A percentile compares a stretch with the other conserved stretches of the same genome.
Conservation (phyloP, 805 yeast species). For the Brettanomyces naardenensis region DNA sequence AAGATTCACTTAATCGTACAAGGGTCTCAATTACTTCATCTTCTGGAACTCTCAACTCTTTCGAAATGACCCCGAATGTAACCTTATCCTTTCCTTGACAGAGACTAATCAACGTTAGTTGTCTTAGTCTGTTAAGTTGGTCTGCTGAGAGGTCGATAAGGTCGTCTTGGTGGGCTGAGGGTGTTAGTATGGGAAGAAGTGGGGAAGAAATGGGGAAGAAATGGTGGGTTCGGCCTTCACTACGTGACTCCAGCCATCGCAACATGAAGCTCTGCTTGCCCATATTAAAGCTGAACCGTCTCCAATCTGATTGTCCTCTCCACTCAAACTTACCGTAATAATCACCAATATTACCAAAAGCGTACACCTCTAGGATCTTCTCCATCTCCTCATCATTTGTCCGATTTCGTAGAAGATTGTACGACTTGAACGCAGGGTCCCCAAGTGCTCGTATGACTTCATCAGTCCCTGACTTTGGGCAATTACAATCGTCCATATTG, state of each 20-base stretch:
- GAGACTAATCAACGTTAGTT: constrained; percentile 5
- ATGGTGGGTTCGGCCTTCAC: no score
- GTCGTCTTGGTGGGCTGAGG: neutral
- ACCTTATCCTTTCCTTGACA: constrained; percentile 3
- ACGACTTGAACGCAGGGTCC: constrained; percentile 15
- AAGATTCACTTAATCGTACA: constrained; percentile 4
- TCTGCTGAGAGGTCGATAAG: constrained; percentile 3
- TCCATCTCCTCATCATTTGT: neutral
- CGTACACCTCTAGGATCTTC: constrained; percentile 18
- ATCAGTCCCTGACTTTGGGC: no score
- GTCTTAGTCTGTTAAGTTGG: constrained; percentile 6
- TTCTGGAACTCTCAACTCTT: neutral
- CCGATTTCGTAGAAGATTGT: constrained; percentile 10
- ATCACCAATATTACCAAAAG: constrained; percentile 21
- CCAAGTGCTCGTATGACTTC: constrained; percentile 1
- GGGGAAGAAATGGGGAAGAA: no score
- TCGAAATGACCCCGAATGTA: constrained; percentile 5
- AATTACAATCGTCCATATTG: no score
- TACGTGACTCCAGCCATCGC: no score
- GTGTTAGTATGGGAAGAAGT: no score
- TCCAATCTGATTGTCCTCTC: no score
- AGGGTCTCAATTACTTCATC: constrained; percentile 1
- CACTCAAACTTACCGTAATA: no score
- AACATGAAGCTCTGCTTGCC: no score
- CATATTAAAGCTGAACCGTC: neutral